Conservation (phyloP, 2,329 filamentous ascomycete genomes). For the Rhexocercosporidium sp. region DNA sequence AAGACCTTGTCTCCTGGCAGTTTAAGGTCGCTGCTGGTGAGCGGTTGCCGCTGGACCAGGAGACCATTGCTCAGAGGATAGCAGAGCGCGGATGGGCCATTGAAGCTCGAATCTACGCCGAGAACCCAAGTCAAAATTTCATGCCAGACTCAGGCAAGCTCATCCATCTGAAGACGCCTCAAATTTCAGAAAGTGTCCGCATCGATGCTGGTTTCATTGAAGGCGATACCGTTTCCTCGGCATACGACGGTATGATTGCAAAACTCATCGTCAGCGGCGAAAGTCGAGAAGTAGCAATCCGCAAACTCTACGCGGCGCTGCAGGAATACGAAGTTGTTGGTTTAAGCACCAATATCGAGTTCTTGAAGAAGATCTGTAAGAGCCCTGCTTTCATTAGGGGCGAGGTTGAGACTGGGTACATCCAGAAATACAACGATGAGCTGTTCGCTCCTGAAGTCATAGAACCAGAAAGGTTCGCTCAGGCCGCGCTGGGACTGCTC, state of each 20-base stretch:
- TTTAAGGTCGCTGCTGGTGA: conserved; percentile 80
- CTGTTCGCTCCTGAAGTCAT: conserved; percentile 71
- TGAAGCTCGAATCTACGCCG: conserved; percentile 95
- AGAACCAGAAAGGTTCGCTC: conserved; percentile 77
- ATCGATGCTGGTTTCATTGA: conserved; percentile 93
- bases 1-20: conserved; percentile 93
- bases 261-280: conserved; percentile 92
- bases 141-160: conserved; percentile 91
- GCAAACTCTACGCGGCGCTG: conserved; percentile 79
- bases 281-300: conserved; percentile 79
- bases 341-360: conserved; percentile 94
- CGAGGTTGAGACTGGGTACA: conserved; percentile 94
- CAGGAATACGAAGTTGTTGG: conserved; percentile 93
- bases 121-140: conserved; percentile 90
- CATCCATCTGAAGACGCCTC: conserved; percentile 79
- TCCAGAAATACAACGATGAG: conserved; percentile 82
- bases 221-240: conserved; percentile 89
- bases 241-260: conserved; percentile 98
- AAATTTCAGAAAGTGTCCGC: conserved; percentile 72
- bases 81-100: conserved; percentile 81
- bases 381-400: conserved; percentile 83
- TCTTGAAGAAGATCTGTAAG: conserved; percentile 85
- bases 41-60: conserved; percentile 68
- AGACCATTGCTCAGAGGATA: conserved; percentile 72
- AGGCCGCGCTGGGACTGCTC: conserved; percentile 82